Evolutionary conservation across 2,329 filamentous ascomycete genomes (phyloP), one percentile per base, ranked within the genome.

Genomic region (Mycosphaerella sp.): DNA sequence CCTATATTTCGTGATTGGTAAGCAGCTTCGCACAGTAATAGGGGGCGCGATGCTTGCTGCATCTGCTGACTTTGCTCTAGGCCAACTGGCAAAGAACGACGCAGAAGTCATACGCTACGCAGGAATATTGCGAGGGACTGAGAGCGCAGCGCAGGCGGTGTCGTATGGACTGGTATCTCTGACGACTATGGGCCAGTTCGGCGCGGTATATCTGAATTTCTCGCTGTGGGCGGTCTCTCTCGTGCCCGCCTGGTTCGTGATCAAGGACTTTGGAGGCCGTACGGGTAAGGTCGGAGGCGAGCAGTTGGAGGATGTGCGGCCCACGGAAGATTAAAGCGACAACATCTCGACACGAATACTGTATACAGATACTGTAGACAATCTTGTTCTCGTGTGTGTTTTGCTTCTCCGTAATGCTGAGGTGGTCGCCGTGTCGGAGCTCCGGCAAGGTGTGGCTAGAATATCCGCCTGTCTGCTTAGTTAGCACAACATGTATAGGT

Each of bases 131-230:
- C 75, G 85, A 49, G 85, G 82, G 1, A 85, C 82, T 0, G 85
- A 89, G 67, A 86, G 82, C 1, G 85, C 82, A 0, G 84, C 82
- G 70, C 85, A 89, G 64, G 85, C 84, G 6, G 69, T 89, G 13
- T 85, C 82, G 71, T 89, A 88, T 53, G 85, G 85, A 0, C 66
- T 87, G 0, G 79, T 77, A 7, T 82, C 80, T 2, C 58, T 87
- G 8, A 69, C 72, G 0, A 64, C 86, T 5, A 83, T 88, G 64
- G 83, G 78, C 1, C 71, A 82, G 44, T 75, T 86, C 2, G 85
- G 84, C 2, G 81, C 75, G 13, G 75, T 86, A 0, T 88, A 88
- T 62, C 70, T 87, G 60, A 88, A 87, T 61, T 86, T 87, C 63
- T 78, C 71, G 0, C 70, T 88, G 0, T 88, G 84, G 83, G 84